These are phyloP conservation scores for Pichia cactophila DNA, from an alignment of 1,139 yeast genomes.

Conservation along the genomic window DNA sequence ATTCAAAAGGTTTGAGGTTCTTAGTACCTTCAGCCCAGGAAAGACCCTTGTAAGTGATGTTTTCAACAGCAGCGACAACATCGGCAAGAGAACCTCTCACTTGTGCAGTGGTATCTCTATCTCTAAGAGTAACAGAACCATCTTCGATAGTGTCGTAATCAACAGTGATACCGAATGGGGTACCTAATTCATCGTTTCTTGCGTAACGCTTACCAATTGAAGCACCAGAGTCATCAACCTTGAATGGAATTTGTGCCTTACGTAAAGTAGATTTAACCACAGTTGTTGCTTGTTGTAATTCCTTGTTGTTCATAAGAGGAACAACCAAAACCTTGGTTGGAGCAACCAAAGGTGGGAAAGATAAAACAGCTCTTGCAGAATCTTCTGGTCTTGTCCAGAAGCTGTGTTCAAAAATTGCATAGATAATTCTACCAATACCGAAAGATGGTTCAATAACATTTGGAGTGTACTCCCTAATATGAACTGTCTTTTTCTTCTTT, in stretches of 20 bases:
- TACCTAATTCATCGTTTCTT: conserved; percentile 98
- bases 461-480: conserved; percentile 92
- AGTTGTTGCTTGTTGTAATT: conserved; percentile 68
- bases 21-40: conserved; percentile 85
- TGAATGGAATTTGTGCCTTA: conserved; percentile 81
- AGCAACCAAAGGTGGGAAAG: conserved; percentile 93
- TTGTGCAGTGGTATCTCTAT: conserved; percentile 95
- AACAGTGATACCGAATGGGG: conserved; percentile 97
- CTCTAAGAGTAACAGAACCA: conserved; percentile 89
- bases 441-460: conserved; percentile 98
- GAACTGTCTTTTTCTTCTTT: conserved; percentile 75
- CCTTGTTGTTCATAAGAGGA: conserved; percentile 82
- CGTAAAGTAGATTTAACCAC: conserved; percentile 65
- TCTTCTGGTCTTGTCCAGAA: conserved; percentile 96
- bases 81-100: conserved; percentile 86
- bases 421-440: conserved; percentile 96
- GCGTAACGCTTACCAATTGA: conserved; percentile 98
- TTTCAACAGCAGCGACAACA: conserved; percentile 70
- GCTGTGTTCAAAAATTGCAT: conserved; percentile 86
- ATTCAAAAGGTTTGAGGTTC: conserved; percentile 53
- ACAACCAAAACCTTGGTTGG: conserved; percentile 96
- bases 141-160: conserved; percentile 93
- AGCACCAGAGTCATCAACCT: conserved; percentile 95
- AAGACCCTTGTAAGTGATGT: conserved; percentile 63
- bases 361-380: conserved; percentile 64